Percentiles rank a stretch among this genome's conserved stretches.
phyloP scores from a whole-genome alignment of 495 filamentous ascomycete genomes.

The Aspergillus wentii region DNA sequence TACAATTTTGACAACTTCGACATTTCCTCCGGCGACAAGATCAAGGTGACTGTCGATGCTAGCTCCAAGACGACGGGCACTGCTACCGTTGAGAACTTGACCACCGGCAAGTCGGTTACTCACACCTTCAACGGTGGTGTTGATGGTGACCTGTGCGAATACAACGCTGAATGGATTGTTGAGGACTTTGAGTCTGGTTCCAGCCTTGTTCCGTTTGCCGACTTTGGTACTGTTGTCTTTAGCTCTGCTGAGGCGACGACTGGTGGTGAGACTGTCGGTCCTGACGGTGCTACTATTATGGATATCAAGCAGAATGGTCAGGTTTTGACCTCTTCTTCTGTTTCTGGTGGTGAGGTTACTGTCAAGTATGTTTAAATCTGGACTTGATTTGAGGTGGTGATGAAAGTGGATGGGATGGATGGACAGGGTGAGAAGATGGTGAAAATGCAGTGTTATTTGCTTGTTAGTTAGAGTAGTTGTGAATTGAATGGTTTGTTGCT shows the following conservation, averaged over 20 bases:
- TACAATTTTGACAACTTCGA: conserved; percentile 44
- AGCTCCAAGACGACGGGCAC: conserved; percentile 38
- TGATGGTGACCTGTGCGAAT: conserved; percentile 14
- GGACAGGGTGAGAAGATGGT: too few species aligned
- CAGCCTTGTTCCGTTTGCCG: conserved; percentile 43
- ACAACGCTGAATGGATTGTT: conserved; percentile 59
- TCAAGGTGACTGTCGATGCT: conserved; percentile 47
- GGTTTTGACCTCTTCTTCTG: conserved; percentile 37
- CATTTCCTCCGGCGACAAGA: conserved; percentile 48
- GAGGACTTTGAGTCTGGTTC: conserved; percentile 48
- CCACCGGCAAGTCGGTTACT: conserved; percentile 43
- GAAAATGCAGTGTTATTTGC: too few species aligned
- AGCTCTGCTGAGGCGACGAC: conserved; percentile 27
- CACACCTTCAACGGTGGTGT: conserved; percentile 34
- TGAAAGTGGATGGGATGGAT: too few species aligned
- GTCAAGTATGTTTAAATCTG: conserved; percentile 16
- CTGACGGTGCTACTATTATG: conserved; percentile 36
- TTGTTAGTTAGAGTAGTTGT: too few species aligned
- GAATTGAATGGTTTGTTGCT: too few species aligned
- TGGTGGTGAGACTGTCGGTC: conserved; percentile 22
- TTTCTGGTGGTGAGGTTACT: conserved; percentile 26
- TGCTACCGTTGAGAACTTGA: conserved; percentile 45
- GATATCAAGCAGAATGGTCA: conserved; percentile 42
- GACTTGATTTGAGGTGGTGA: too few species aligned
- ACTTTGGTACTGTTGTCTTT: conserved; percentile 51